Conservation (phyloP, 2,329 filamentous ascomycete genomes). For the Colletotrichum sp. region DNA sequence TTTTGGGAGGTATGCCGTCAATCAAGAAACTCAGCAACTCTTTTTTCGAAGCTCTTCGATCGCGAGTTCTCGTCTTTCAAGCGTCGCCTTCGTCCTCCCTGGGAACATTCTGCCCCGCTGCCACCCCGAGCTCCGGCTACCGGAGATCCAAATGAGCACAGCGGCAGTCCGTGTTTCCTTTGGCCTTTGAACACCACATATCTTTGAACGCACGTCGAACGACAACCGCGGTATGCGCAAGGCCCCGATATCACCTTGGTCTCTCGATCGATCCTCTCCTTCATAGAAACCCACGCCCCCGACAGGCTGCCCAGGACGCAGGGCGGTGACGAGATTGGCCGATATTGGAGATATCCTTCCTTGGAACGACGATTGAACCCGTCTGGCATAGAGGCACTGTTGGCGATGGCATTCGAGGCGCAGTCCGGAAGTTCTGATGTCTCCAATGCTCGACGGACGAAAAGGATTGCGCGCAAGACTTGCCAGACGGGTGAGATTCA, state of each 20-base stretch:
- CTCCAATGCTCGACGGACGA: background rate
- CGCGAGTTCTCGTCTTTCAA: background rate
- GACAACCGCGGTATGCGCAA: background rate
- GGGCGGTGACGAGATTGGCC: background rate
- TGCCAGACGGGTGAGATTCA: background rate
- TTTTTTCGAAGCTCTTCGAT: background rate
- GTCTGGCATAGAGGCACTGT: background rate
- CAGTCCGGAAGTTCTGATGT: background rate
- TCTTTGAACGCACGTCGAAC: background rate
- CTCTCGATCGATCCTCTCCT: background rate
- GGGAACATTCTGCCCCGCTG: background rate
- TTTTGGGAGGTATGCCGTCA: background rate
- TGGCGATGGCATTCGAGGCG: background rate
- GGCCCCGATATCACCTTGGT: background rate
- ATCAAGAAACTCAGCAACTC: background rate
- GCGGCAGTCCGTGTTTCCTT: background rate
- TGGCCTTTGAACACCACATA: background rate
- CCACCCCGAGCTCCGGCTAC: background rate
- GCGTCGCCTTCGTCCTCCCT: background rate
- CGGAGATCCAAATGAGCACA: background rate
- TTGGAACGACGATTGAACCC: background rate
- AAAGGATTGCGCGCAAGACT: background rate
- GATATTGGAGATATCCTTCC: background rate
- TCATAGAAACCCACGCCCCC: background rate
- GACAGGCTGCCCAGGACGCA: background rate